phyloP scores from a whole-genome alignment of 75 land plant genomes.

The Pinus albicaulis region DNA sequence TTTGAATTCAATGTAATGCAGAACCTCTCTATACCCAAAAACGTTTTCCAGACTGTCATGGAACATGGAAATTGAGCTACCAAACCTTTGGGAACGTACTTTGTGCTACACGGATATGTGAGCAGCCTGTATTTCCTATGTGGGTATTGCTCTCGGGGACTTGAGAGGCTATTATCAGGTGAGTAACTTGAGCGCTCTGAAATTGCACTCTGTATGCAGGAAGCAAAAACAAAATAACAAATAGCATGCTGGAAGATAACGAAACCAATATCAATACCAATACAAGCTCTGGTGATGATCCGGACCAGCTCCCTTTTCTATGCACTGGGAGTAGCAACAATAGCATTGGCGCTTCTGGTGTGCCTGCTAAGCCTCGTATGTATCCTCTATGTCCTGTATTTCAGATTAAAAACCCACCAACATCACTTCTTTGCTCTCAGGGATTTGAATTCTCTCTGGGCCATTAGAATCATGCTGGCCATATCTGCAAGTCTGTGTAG shows the following conservation, averaged over 20 bases:
- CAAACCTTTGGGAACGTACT: too few relatives aligned
- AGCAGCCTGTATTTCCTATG: neutral
- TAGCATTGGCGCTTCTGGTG: slow-evolving; percentile 22
- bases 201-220: neutral
- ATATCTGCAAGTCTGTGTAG: slow-evolving; percentile 16
- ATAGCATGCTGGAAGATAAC: slow-evolving; percentile 1
- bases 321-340: slow-evolving; percentile 25
- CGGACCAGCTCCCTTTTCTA: slow-evolving; percentile 26
- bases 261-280: neutral
- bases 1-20: too few relatives aligned
- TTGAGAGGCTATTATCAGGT: neutral
- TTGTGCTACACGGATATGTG: neutral
- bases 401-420: slow-evolving; percentile 29
- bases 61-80: neutral
- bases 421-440: slow-evolving; percentile 7
- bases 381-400: slow-evolving; percentile 15
- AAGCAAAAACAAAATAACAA: neutral
- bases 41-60: too few relatives aligned
- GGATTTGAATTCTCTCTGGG: slow-evolving; percentile 51
- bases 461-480: slow-evolving; percentile 39
- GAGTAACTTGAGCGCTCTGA: neutral
- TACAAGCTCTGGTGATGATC: slow-evolving; percentile 26
- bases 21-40: neutral
- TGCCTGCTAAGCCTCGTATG: slow-evolving; percentile 22
- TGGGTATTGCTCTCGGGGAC: neutral